A percentile compares a stretch with the other conserved stretches of the same genome.
These are phyloP conservation scores for Microbotryomycetes sp. DNA, from an alignment of 1,284 basidiomycete genomes.

Conservation along the genomic window DNA sequence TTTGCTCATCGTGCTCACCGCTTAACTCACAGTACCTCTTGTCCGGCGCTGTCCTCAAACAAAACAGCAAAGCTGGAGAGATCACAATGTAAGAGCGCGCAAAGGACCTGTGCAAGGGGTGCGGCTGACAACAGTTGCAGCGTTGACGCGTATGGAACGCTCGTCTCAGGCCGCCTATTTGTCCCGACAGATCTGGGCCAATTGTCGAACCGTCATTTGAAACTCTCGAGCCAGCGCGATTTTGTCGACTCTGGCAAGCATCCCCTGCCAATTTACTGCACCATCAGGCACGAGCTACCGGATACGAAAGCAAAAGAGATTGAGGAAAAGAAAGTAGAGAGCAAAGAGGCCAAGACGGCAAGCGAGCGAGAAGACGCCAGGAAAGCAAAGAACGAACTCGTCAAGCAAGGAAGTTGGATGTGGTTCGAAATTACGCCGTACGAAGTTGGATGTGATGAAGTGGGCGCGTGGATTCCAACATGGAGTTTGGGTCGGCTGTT, in stretches of 20 bases:
- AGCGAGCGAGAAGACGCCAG: conserved; percentile 7
- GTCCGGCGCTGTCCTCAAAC: conserved; percentile 43
- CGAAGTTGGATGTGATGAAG: conserved; percentile 45
- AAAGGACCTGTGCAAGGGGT: not conserved
- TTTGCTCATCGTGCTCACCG: conserved; percentile 40
- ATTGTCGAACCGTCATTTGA: conserved; percentile 42
- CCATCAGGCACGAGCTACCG: conserved; percentile 40
- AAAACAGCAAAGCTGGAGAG: conserved; percentile 38
- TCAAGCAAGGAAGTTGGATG: conserved; percentile 37
- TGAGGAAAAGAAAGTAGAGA: not conserved
- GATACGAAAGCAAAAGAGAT: conserved; percentile 27
- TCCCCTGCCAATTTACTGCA: conserved; percentile 46
- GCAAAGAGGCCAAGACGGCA: conserved; percentile 32
- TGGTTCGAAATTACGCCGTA: conserved; percentile 47
- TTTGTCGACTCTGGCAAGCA: conserved; percentile 40
- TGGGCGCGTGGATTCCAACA: conserved; percentile 47
- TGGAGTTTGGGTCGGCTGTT: conserved; percentile 45
- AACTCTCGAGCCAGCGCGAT: conserved; percentile 41
- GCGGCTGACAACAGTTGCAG: not conserved
- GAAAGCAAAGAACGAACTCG: conserved; percentile 9
- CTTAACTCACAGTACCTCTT: conserved; percentile 37
- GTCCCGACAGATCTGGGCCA: conserved; percentile 37
- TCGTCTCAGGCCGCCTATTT: conserved; percentile 43
- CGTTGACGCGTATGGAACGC: conserved; percentile 45
- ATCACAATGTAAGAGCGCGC: conserved; percentile 38